Base-by-base conservation (phyloP, 108 stramenopile species). In the Nitzschia sp. region DNA sequence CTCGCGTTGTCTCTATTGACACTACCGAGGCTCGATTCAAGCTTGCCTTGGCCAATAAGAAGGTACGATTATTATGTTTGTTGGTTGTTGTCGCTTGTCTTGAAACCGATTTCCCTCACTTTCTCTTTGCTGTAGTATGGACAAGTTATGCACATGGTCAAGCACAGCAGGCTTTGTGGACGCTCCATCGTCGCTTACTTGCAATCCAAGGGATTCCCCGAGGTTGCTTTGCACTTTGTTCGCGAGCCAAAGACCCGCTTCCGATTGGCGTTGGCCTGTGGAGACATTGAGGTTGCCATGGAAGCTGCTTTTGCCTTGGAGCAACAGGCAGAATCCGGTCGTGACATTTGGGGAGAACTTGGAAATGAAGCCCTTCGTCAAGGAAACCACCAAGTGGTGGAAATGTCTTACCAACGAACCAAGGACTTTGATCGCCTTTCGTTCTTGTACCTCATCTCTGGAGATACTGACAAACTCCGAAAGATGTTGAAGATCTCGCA, bases 161-260 rank as follows among this genome's bases (percentile, higher is more conserved):
- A 83, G 8, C 86, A 95, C 74, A 84, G 89, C 53, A 86, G 90
- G 51, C 84, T 99, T 51, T 97, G 96, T 60, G 97, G 98, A 17
- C 90, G 95, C 70, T 95, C 98, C 41, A 97, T 99, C 67, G 95
- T 98, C 53, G 90, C 93, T 5, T 99, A 98, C 75, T 83, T 99
- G 62, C 97, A 98, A 70, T 80, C 86, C 20, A 97, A 97, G 79
- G 98, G 98, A 24, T 99, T 94, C 79, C 97, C 98, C 0, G 98
- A 99, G 76, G 97, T 99, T 20, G 98, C 98, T 9, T 88, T 99
- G 56, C 97, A 98, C 83, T 99, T 99, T 77, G 98, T 98, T 19
- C 86, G 86, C 25, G 98, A 99, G 72, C 92, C 90, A 14, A 83
- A 84, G 66, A 97, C 97, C 37, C 76, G 95, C 22, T 99, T 99